Evolutionary conservation across 2,329 filamentous ascomycete genomes (phyloP), one percentile per base, ranked within the genome.

Genomic region (Diaporthe amygdali): DNA sequence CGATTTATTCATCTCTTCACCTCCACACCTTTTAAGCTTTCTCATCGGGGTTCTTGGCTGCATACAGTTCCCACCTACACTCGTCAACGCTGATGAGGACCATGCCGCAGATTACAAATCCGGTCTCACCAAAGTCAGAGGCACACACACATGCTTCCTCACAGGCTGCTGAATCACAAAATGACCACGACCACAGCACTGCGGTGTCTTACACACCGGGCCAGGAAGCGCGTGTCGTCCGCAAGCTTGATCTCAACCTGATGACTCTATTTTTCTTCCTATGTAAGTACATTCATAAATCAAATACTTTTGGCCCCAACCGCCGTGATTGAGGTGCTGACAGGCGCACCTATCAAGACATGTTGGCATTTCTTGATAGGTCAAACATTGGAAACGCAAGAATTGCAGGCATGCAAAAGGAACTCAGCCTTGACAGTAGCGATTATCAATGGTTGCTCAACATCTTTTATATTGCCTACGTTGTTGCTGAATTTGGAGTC

Each of bases 381-480:
- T 66, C 46, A 2, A 66, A 52, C 22, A 52, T 52, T 49, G 61
- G 61, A 10, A 66, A 66, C 10, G 63, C 63, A 25, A 64, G 34
- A 6, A 64, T 49, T 41, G 61, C 46, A n/a, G 61, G 61, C 7
- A 39, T 66, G 61, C 22, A 49, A 14, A 52, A 52, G 8, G 46
- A 52, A 7, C 22, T 66, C 25, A 30, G 32, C 15, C 22, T 66
- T 15, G 46, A 66, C 10, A 52, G 46, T 52, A 32, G 41, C 34
- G n/a, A 9, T 8, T 52, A 66, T n/a, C 46, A 52, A 30, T 66
- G 61, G 46, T 30, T 66, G 46, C 61, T 66, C 17, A 66, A 52
- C 32, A 66, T 66, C 15, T 66, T 66, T 12, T 66, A 66, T n/a
- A 41, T 66, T 52, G 46, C 61, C 34, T 52, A 66, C 47, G 32